Evolutionary conservation across 108 stramenopile genomes (phyloP).

Genomic region (Ochromonas danica): DNA sequence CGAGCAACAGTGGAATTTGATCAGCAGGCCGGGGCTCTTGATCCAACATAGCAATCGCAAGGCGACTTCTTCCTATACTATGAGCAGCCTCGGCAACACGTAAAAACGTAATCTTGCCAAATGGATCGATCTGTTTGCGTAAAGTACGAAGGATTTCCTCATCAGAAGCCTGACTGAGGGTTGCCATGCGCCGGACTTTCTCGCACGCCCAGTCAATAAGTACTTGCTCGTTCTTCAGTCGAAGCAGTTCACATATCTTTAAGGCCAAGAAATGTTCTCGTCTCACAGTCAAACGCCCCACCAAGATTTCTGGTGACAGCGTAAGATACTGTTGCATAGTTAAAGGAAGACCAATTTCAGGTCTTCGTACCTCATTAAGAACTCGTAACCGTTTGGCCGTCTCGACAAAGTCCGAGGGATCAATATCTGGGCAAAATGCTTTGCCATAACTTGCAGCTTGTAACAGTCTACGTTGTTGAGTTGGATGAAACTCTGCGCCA

Average conservation of each 20-base stretch:
- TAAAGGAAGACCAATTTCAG: constrained; percentile 71
- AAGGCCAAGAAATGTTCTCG: constrained; percentile 49
- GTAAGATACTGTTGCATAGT: constrained; percentile 79
- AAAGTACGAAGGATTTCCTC: constrained; percentile 28
- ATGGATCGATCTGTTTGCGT: constrained; percentile 9
- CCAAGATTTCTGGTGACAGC: constrained; percentile 66
- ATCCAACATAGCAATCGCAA: constrained; percentile 17
- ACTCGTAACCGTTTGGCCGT: constrained; percentile 73
- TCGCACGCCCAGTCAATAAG: constrained; percentile 59
- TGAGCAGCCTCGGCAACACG: constrained; percentile 6
- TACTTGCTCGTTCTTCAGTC: constrained; percentile 43
- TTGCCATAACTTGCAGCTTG: constrained; percentile 87
- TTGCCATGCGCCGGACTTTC: constrained; percentile 19
- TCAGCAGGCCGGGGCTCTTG: not conserved
- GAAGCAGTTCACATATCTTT: constrained; percentile 49
- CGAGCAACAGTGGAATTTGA: constrained; percentile 20
- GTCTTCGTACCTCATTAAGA: constrained; percentile 73
- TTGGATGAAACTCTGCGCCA: constrained; percentile 75
- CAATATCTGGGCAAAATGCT: constrained; percentile 72
- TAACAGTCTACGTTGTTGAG: constrained; percentile 77
- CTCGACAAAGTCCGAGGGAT: constrained; percentile 66
- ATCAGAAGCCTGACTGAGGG: not conserved
- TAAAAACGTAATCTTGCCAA: constrained; percentile 1
- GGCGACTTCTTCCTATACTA: not conserved
- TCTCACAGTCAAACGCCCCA: constrained; percentile 47